These are phyloP conservation scores for Angophora floribunda DNA, from an alignment of 345 rosid genomes.

Conservation along the genomic window DNA sequence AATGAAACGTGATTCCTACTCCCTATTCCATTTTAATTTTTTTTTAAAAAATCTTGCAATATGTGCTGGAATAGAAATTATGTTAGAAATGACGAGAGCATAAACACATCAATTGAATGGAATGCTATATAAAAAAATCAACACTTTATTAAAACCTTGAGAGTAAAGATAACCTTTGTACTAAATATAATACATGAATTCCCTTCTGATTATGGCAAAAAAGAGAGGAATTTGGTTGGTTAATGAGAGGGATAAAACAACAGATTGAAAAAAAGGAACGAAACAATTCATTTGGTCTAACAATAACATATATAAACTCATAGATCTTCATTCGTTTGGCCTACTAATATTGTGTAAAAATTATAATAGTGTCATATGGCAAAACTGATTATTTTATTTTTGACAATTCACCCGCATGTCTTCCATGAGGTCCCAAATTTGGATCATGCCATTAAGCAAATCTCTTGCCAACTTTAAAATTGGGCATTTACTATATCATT, in stretches of 20 bases:
- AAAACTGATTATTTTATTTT: neutral
- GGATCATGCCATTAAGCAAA: neutral
- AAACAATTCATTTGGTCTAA: neutral
- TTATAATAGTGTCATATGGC: neutral
- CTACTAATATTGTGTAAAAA: neutral
- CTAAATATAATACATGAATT: neutral
- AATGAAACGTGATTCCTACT: neutral
- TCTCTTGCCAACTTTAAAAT: neutral
- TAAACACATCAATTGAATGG: neutral
- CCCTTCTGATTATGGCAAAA: neutral
- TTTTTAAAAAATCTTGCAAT: neutral
- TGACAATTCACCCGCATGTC: neutral
- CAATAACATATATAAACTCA: neutral
- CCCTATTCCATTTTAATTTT: neutral
- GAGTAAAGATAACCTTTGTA: neutral
- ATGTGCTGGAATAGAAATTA: neutral
- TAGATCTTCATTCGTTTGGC: rapidly evolving
- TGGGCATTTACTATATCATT: neutral
- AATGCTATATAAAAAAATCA: neutral
- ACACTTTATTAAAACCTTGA: neutral
- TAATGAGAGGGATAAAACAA: neutral
- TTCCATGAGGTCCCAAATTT: neutral
- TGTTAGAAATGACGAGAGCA: neutral
- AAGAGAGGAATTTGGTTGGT: neutral
- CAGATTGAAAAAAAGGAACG: neutral